Conservation (phyloP, 2,329 filamentous ascomycete genomes). For the Huntiella omanensis region DNA sequence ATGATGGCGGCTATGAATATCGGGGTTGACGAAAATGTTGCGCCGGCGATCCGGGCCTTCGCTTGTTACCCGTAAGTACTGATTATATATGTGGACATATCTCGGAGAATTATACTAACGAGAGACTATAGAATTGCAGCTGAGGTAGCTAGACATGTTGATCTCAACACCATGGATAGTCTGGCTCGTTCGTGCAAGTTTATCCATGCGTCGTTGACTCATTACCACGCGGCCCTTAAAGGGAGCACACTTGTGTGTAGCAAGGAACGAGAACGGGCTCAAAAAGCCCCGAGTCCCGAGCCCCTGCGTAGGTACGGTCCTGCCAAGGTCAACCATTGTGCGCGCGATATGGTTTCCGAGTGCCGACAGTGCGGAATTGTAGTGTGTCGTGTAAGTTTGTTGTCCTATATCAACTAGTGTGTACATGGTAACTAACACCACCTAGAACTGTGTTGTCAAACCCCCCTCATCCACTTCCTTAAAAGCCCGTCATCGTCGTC, state of each 20-base stretch:
- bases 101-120: no score
- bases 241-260: constrained; percentile 60
- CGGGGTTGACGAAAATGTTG: constrained; percentile 4
- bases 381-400: constrained; percentile 58
- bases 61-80: constrained; percentile 20
- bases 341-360: constrained; percentile 68
- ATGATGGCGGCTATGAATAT: constrained; percentile 8
- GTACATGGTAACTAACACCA: neutral
- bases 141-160: constrained; percentile 56
- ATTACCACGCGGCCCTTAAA: constrained; percentile 57
- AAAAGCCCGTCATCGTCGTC: constrained; percentile 57
- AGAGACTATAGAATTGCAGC: constrained; percentile 47
- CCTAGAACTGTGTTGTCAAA: constrained; percentile 77
- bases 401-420: neutral
- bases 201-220: constrained; percentile 57
- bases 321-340: constrained; percentile 58
- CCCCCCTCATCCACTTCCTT: constrained; percentile 49
- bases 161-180: constrained; percentile 72
- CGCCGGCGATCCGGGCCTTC: constrained; percentile 14
- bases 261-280: constrained; percentile 30
- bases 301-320: constrained; percentile 31
- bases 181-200: constrained; percentile 68
- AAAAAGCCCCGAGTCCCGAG: constrained; percentile 19
- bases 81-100: no score
- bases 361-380: constrained; percentile 61